Evolutionary conservation across 2,329 filamentous ascomycete species (phyloP).

Genomic region (Colletotrichum tofieldiae): DNA sequence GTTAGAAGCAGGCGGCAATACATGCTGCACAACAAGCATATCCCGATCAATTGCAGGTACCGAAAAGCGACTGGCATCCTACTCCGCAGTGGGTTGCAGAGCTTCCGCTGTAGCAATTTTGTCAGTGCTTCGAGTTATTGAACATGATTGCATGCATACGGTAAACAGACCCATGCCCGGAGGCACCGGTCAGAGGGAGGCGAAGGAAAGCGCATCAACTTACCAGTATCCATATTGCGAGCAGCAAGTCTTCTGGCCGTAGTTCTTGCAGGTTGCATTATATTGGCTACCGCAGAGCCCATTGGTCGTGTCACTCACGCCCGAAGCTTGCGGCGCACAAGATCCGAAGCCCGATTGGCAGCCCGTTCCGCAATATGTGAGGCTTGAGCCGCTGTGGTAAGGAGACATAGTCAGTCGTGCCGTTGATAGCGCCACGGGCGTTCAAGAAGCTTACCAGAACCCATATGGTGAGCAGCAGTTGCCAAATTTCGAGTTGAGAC

Average conservation of each 20-base stretch:
- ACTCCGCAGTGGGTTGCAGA: slow-evolving; percentile 49
- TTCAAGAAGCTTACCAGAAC: slow-evolving; percentile 54
- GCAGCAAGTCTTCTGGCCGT: slow-evolving; percentile 54
- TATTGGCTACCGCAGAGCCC: slow-evolving; percentile 54
- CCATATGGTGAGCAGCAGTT: slow-evolving; percentile 60
- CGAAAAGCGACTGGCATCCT: slow-evolving; percentile 54
- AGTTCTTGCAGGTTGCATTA: slow-evolving; percentile 52
- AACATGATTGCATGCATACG: not conserved
- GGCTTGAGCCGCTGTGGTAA: slow-evolving; percentile 50
- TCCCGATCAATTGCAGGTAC: slow-evolving; percentile 49
- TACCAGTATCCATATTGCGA: slow-evolving; percentile 56
- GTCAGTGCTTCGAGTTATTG: slow-evolving; percentile 28
- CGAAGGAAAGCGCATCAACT: slow-evolving; percentile 32
- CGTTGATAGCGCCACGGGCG: not conserved
- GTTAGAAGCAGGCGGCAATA: slow-evolving; percentile 25
- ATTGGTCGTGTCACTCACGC: slow-evolving; percentile 53
- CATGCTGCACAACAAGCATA: slow-evolving; percentile 5
- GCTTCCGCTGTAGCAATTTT: slow-evolving; percentile 47
- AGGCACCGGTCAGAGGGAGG: not conserved
- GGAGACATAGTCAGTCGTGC: slow-evolving; percentile 27
- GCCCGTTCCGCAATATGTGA: slow-evolving; percentile 56
- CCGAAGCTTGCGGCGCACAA: slow-evolving; percentile 48
- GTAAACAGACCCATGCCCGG: slow-evolving; percentile 5
- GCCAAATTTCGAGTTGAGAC: slow-evolving; percentile 54
- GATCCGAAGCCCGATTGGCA: slow-evolving; percentile 55